A percentile compares a stretch with the other conserved stretches of the same genome.
phyloP scores from a whole-genome alignment of 2,329 filamentous ascomycete species.

The Nannizziopsis barbatae region DNA sequence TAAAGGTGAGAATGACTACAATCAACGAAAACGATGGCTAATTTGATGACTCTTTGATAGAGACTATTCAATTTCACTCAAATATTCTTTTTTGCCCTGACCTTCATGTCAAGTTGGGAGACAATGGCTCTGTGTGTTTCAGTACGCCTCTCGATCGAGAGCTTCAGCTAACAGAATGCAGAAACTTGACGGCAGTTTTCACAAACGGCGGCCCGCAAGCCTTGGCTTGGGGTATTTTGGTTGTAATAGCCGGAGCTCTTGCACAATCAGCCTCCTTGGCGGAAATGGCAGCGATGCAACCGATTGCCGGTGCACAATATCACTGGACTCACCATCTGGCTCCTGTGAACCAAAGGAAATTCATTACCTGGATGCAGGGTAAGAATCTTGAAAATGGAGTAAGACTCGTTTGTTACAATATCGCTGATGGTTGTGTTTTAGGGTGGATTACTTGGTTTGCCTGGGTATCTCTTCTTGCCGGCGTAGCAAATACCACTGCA shows the following conservation, averaged over 20 bases:
- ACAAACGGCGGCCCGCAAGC: conserved; percentile 27
- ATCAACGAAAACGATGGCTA: neutral
- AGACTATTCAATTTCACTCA: conserved; percentile 22
- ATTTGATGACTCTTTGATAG: conserved; percentile 10
- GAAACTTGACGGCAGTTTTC: conserved; percentile 28
- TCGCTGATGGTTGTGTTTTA: conserved; percentile 16
- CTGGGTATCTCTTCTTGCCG: conserved; percentile 29
- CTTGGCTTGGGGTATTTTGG: conserved; percentile 24
- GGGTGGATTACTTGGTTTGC: conserved; percentile 37
- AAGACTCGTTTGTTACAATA: neutral
- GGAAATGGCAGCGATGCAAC: conserved; percentile 33
- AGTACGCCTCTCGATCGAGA: neutral
- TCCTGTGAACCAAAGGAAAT: conserved; percentile 21
- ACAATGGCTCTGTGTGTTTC: conserved; percentile 18
- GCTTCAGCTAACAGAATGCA: neutral
- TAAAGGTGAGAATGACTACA: conserved; percentile 9
- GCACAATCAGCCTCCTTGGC: conserved; percentile 28
- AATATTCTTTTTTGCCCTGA: conserved; percentile 23
- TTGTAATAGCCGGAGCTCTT: conserved; percentile 24
- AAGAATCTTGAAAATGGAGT: neutral
- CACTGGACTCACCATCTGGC: conserved; percentile 33
- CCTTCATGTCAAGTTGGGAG: conserved; percentile 22
- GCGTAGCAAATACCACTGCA: conserved; percentile 27
- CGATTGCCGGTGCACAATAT: conserved; percentile 35
- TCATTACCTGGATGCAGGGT: conserved; percentile 28